phyloP scores from a whole-genome alignment of 805 yeast species.

The Saccharomyces paradoxus region DNA sequence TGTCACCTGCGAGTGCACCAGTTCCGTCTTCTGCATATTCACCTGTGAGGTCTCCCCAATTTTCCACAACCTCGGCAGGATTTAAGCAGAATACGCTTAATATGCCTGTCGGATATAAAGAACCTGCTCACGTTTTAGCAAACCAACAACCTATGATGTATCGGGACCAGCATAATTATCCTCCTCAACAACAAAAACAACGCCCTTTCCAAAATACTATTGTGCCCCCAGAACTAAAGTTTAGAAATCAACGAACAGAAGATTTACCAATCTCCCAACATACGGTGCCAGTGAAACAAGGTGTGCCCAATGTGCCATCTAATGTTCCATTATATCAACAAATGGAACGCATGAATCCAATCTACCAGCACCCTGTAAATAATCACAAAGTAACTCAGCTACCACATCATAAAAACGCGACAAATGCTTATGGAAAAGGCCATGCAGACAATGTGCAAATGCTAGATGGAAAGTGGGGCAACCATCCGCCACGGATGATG shows the following conservation, averaged over 20 bases:
- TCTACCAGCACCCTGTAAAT: neutral
- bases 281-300: neutral
- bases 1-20: neutral
- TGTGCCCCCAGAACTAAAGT: neutral
- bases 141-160: neutral
- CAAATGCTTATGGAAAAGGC: neutral
- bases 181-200: neutral
- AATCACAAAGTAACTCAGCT: neutral
- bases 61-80: neutral
- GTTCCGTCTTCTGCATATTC: neutral
- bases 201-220: neutral
- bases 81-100: neutral
- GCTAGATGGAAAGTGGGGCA: neutral
- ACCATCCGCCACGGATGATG: neutral
- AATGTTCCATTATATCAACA: neutral
- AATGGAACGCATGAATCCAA: neutral
- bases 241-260: neutral
- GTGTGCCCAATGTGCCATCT: neutral
- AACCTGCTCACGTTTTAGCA: neutral
- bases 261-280: neutral
- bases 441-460: neutral
- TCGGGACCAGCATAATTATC: neutral
- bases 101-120: neutral
- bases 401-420: neutral
- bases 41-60: neutral